A percentile compares a stretch with the other conserved stretches of the same genome.
Conservation (phyloP, 768 basidiomycete species). For the Lactifluus piperatus region DNA sequence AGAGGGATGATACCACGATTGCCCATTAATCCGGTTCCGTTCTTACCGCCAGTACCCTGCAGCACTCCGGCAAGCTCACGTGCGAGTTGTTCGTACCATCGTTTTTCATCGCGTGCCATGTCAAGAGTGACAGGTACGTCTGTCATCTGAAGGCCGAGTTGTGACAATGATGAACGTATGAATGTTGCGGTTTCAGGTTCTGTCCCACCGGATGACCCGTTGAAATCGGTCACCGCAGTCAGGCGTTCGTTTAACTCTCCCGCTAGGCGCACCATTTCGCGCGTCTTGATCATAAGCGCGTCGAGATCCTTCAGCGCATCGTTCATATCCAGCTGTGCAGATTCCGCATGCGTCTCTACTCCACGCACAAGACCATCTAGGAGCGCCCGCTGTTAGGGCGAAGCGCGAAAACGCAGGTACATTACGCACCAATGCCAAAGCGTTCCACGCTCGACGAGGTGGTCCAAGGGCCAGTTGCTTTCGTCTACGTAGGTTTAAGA, state of each 20-base stretch:
- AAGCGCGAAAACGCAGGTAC: not conserved
- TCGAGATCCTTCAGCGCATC: conserved; percentile 84
- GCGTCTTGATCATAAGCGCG: conserved; percentile 82
- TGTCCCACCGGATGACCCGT: conserved; percentile 25
- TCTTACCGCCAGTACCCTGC: conserved; percentile 35
- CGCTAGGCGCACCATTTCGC: conserved; percentile 87
- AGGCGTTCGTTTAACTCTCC: conserved; percentile 81
- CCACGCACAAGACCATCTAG: conserved; percentile 75
- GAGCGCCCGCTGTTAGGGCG: not conserved
- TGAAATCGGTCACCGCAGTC: conserved; percentile 29
- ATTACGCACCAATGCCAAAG: conserved; percentile 44
- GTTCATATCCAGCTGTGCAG: conserved; percentile 54
- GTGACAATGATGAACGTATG: conserved; percentile 81
- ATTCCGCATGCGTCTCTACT: conserved; percentile 60
- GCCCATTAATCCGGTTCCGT: conserved; percentile 59
- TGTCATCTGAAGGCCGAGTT: conserved; percentile 72
- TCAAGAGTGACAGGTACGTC: conserved; percentile 81
- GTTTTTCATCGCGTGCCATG: conserved; percentile 75
- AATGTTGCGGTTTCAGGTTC: conserved; percentile 82
- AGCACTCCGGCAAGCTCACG: conserved; percentile 73
- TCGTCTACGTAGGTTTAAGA: conserved; percentile 4
- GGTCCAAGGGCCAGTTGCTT: not conserved
- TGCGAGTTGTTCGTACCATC: conserved; percentile 74
- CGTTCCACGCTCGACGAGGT: conserved; percentile 21
- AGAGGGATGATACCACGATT: conserved; percentile 74